These are phyloP conservation scores for Pseudoperonospora humuli DNA, from an alignment of 352 stramenopile species.

Conservation along the genomic window DNA sequence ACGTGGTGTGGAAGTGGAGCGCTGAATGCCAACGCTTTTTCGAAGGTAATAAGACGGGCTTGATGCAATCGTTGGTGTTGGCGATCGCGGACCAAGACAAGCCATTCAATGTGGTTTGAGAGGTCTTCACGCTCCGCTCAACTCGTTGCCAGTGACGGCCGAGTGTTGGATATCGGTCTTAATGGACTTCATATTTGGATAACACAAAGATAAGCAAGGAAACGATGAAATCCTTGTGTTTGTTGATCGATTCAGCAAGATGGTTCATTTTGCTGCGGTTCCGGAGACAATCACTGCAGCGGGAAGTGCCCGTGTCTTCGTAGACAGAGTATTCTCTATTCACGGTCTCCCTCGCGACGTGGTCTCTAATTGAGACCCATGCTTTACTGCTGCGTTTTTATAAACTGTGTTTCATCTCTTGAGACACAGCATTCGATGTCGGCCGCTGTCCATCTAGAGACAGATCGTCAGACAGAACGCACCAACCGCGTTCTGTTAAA, in stretches of 20 bases:
- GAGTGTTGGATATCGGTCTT: slow-evolving; percentile 9
- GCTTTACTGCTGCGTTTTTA: too few species aligned
- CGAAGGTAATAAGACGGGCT: too few species aligned
- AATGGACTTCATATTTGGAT: slow-evolving; percentile 20
- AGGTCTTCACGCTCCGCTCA: neutral
- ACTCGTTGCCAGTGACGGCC: neutral
- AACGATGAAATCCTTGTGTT: slow-evolving; percentile 10
- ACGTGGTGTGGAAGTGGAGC: too few species aligned
- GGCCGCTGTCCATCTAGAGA: neutral
- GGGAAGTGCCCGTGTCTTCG: neutral
- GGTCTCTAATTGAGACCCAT: too few species aligned
- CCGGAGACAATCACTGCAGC: neutral
- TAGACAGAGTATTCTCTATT: too few species aligned
- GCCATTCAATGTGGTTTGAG: too few species aligned
- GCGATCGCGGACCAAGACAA: too few species aligned
- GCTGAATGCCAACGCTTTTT: too few species aligned
- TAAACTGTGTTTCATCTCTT: too few species aligned
- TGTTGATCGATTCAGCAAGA: slow-evolving; percentile 22
- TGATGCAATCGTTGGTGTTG: too few species aligned
- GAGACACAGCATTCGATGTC: neutral
- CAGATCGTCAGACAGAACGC: neutral
- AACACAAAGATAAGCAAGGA: neutral
- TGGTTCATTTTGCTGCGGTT: slow-evolving; percentile 10
- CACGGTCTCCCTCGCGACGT: too few species aligned
- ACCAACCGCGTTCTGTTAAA: neutral